Evolutionary conservation across 805 yeast genomes (phyloP).

Genomic region (Sugiyamaella chiloensis): DNA sequence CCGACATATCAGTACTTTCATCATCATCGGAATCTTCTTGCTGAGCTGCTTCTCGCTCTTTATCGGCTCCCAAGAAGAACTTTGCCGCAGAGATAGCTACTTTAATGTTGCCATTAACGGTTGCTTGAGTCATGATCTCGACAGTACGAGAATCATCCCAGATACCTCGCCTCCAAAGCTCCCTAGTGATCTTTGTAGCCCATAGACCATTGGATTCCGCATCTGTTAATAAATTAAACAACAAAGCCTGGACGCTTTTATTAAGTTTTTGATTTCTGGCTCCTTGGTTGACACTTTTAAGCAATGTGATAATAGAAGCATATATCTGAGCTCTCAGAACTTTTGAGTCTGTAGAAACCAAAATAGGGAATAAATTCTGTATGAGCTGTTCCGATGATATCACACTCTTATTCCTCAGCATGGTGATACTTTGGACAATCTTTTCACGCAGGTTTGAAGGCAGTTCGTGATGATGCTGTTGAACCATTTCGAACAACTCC

Average conservation of each 20-base stretch:
- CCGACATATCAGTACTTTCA: conserved; percentile 54
- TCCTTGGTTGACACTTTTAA: conserved; percentile 84
- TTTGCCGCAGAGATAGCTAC: conserved; percentile 86
- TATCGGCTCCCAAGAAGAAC: conserved; percentile 93
- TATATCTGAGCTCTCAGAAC: conserved; percentile 80
- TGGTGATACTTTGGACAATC: conserved; percentile 81
- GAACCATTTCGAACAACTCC: conserved; percentile 66
- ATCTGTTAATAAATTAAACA: conserved; percentile 82
- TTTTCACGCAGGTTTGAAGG: conserved; percentile 87
- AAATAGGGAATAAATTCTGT: conserved; percentile 83
- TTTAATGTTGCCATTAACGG: conserved; percentile 80
- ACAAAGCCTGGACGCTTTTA: conserved; percentile 83
- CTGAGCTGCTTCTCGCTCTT: conserved; percentile 81
- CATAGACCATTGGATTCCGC: conserved; percentile 83
- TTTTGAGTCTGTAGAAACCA: conserved; percentile 68
- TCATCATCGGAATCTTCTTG: conserved; percentile 56
- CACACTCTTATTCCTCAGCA: conserved; percentile 83
- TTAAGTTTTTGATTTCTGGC: conserved; percentile 86
- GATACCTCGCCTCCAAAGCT: conserved; percentile 94
- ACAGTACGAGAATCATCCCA: conserved; percentile 98
- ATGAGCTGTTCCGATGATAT: conserved; percentile 76
- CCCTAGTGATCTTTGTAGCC: conserved; percentile 95
- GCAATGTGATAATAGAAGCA: conserved; percentile 67
- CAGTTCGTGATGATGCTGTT: conserved; percentile 75
- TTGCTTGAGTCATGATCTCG: conserved; percentile 97